Percentiles rank a stretch among this genome's conserved stretches.
phyloP scores from a whole-genome alignment of 768 basidiomycete species.

The Nidularia sp. region DNA sequence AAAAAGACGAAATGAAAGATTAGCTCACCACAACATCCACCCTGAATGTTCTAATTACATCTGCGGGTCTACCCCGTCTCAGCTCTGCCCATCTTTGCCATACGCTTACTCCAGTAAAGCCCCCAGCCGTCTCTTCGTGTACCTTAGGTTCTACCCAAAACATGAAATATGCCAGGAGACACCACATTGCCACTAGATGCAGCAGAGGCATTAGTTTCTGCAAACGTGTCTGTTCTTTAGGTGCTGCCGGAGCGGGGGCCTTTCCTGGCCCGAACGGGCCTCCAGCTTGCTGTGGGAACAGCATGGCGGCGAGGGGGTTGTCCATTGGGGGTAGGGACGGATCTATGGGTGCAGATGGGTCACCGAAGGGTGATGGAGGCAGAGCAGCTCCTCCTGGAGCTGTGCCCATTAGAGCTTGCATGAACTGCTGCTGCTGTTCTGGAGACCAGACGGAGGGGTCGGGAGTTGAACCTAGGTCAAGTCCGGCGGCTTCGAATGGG shows the following conservation, averaged over 20 bases:
- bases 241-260: slow-evolving; percentile 8
- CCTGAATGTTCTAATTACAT: slow-evolving; percentile 24
- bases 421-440: slow-evolving; percentile 65
- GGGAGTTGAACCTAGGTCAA: slow-evolving; percentile 18
- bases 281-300: slow-evolving; percentile 19
- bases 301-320: slow-evolving; percentile 45
- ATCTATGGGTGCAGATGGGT: slow-evolving; percentile 16
- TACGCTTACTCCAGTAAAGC: slow-evolving; percentile 19
- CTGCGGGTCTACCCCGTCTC: slow-evolving; percentile 28
- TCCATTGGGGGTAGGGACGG: slow-evolving; percentile 25
- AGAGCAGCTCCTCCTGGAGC: slow-evolving; percentile 6
- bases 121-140: slow-evolving; percentile 32
- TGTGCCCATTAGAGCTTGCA: slow-evolving; percentile 56
- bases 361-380: slow-evolving; percentile 13
- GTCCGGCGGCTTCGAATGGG: slow-evolving; percentile 15
- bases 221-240: slow-evolving; percentile 35
- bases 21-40: slow-evolving; percentile 57
- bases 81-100: slow-evolving; percentile 69
- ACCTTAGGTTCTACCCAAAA: slow-evolving; percentile 58
- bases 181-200: slow-evolving; percentile 64
- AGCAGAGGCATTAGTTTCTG: slow-evolving; percentile 64
- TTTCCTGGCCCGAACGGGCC: not conserved
- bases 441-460: slow-evolving; percentile 63
- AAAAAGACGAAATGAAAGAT: not conserved
- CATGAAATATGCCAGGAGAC: slow-evolving; percentile 63